A percentile compares a stretch with the other conserved stretches of the same genome.
Conservation (phyloP, 2,329 filamentous ascomycete species). For the Pestalotiopsis fici region DNA sequence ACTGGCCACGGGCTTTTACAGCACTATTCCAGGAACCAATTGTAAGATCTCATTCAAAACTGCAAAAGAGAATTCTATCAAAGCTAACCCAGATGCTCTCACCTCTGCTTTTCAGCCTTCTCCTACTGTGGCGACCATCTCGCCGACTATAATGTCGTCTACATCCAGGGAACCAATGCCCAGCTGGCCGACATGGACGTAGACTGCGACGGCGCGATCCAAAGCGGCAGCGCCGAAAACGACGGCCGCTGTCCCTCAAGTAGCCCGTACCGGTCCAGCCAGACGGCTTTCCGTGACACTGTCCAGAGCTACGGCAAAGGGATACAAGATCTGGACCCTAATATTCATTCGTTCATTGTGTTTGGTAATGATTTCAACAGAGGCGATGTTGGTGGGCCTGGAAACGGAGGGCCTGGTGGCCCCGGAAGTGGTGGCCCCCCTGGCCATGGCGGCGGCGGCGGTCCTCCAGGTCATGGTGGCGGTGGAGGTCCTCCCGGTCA, state of each 20-base stretch:
- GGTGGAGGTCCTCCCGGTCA: background rate
- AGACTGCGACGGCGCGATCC: constrained; percentile 40
- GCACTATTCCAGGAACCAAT: constrained; percentile 7
- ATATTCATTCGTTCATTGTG: constrained; percentile 55
- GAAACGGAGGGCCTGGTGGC: background rate
- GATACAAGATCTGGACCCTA: constrained; percentile 47
- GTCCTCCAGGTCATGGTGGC: background rate
- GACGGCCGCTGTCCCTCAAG: background rate
- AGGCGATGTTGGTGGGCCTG: background rate
- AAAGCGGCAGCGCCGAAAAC: too few relatives aligned
- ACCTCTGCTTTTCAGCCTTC: constrained; percentile 15
- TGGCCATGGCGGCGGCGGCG: background rate
- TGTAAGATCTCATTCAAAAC: background rate
- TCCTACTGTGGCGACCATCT: constrained; percentile 47
- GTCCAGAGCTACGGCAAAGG: constrained; percentile 35
- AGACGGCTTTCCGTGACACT: constrained; percentile 44
- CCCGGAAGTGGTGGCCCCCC: background rate
- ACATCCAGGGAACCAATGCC: constrained; percentile 39
- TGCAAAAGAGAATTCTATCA: too few relatives aligned
- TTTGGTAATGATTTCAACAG: constrained; percentile 47
- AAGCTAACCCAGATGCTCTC: background rate
- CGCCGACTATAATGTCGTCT: constrained; percentile 37
- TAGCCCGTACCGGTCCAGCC: constrained; percentile 29
- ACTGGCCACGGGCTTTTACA: constrained; percentile 33
- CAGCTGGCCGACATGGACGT: constrained; percentile 57